Conservation (phyloP, 768 basidiomycete genomes). For the Mycena galericulata region DNA sequence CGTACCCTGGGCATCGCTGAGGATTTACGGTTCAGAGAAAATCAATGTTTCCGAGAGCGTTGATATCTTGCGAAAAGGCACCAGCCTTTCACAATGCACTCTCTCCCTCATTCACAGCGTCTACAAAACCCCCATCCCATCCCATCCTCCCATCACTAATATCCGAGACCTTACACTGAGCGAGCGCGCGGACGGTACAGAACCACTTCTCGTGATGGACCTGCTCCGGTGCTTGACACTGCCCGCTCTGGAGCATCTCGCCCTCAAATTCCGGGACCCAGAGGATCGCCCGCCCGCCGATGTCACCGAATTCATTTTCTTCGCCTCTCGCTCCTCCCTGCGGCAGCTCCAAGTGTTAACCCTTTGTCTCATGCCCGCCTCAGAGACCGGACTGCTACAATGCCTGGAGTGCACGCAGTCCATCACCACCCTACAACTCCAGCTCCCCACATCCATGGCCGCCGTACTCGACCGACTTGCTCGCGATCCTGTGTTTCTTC, state of each 20-base stretch:
- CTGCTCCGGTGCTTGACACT: slow-evolving; percentile 10
- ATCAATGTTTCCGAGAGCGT: slow-evolving; percentile 8
- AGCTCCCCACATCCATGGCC: background rate
- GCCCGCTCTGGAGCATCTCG: slow-evolving; percentile 1
- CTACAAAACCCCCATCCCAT: background rate
- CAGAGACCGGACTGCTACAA: background rate
- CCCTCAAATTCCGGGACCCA: too few species aligned
- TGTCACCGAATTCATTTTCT: background rate
- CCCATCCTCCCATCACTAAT: background rate
- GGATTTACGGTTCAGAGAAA: slow-evolving; percentile 2
- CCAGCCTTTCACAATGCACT: background rate
- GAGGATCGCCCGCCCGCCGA: too few species aligned
- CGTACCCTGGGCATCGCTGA: background rate
- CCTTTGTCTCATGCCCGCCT: background rate
- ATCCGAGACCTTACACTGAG: background rate
- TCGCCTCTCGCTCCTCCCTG: slow-evolving; percentile 15
- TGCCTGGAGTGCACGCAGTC: slow-evolving; percentile 6
- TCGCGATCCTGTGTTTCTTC: background rate
- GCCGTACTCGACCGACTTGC: background rate
- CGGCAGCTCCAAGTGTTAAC: slow-evolving; percentile 1
- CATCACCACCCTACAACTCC: slow-evolving; percentile 6
- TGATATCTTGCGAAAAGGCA: slow-evolving; percentile 1
- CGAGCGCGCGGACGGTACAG: background rate
- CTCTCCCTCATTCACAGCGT: background rate
- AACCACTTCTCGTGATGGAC: background rate